A percentile compares a stretch with the other conserved stretches of the same genome.
Conservation (phyloP, 331 rosid species). For the Telfairia occidentalis region DNA sequence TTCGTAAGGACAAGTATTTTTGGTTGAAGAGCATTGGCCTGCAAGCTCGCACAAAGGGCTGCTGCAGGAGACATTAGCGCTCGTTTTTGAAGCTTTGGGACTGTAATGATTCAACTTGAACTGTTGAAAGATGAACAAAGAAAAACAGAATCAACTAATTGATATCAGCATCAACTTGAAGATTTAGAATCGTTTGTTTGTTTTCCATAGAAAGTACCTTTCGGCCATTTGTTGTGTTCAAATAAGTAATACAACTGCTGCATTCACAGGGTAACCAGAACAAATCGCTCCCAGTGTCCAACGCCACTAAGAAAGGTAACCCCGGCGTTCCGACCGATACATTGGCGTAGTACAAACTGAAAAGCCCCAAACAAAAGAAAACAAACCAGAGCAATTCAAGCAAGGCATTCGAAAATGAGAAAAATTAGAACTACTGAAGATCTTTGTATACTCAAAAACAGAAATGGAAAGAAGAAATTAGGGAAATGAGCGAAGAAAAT, state of each 20-base stretch:
- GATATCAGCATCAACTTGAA: background rate
- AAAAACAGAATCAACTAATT: slow-evolving; percentile 12
- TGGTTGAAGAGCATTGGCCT: slow-evolving; percentile 37
- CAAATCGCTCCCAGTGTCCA: slow-evolving; percentile 88
- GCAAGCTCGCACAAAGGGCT: slow-evolving; percentile 35
- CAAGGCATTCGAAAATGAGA: background rate
- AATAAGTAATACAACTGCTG: slow-evolving; percentile 28
- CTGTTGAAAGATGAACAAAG: slow-evolving; percentile 26
- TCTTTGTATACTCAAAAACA: background rate
- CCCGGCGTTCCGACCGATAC: slow-evolving; percentile 77
- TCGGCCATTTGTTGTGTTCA: slow-evolving; percentile 11
- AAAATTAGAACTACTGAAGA: background rate
- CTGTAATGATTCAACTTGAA: slow-evolving; percentile 41
- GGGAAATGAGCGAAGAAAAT: background rate
- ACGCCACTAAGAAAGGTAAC: slow-evolving; percentile 59
- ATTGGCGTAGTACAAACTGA: slow-evolving; percentile 82
- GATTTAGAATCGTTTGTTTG: background rate
- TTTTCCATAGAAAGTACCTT: slow-evolving; percentile 18
- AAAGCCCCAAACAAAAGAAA: slow-evolving; percentile 2
- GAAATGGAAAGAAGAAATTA: slow-evolving; percentile 9
- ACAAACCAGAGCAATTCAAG: background rate
- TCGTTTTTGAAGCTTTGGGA: slow-evolving; percentile 45
- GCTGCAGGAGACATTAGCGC: slow-evolving; percentile 46
- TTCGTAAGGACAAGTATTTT: slow-evolving; percentile 37
- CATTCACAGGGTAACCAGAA: slow-evolving; percentile 92